Conservation (phyloP, 2,329 filamentous ascomycete genomes). For the Gyromitra esculenta region DNA sequence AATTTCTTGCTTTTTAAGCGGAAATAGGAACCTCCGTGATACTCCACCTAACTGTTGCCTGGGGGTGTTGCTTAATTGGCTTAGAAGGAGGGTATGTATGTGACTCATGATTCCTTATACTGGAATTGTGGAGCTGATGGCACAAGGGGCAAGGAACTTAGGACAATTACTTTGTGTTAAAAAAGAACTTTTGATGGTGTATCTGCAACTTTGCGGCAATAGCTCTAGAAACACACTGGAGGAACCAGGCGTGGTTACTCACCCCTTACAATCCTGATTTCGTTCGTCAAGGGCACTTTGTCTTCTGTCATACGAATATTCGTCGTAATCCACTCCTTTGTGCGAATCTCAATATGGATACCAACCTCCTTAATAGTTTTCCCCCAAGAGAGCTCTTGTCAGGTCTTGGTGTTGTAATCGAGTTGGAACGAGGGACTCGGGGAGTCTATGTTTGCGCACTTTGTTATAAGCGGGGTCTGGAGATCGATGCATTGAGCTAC, state of each 20-base stretch:
- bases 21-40: slow-evolving; percentile 10
- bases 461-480: slow-evolving; percentile 12
- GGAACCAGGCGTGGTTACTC: slow-evolving; percentile 22
- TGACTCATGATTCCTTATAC: slow-evolving; percentile 33
- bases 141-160: neutral
- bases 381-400: neutral
- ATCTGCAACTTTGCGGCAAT: slow-evolving; percentile 4
- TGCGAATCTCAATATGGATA: neutral
- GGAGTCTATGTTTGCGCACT: slow-evolving; percentile 7
- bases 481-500: slow-evolving; percentile 7
- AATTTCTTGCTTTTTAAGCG: slow-evolving; percentile 14
- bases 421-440: neutral
- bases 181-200: slow-evolving; percentile 4
- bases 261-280: slow-evolving; percentile 3
- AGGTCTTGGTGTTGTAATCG: slow-evolving; percentile 1
- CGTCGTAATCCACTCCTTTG: neutral
- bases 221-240: slow-evolving; percentile 6
- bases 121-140: slow-evolving; percentile 17
- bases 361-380: slow-evolving; percentile 24
- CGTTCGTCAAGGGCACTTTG: slow-evolving; percentile 1
- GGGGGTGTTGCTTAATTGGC: neutral
- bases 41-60: neutral
- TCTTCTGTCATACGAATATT: slow-evolving; percentile 26
- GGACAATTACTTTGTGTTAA: slow-evolving; percentile 16
- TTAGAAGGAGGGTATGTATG: slow-evolving; percentile 6